Conservation (phyloP, 2,329 filamentous ascomycete species). For the Xylaria sp. region DNA sequence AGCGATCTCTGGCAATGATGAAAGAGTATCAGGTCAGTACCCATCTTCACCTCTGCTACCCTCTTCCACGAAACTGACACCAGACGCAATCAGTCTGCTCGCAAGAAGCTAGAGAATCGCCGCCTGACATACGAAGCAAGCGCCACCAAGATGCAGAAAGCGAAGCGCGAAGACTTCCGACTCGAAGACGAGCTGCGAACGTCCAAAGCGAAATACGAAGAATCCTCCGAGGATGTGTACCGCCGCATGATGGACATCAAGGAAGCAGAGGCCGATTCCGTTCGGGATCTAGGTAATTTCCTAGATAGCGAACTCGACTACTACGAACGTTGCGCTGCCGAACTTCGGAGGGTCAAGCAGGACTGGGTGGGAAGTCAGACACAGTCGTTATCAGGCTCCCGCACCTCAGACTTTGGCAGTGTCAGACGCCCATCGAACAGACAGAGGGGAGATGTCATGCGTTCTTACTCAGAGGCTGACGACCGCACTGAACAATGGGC, state of each 20-base stretch:
- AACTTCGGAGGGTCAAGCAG: slow-evolving; percentile 65
- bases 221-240: slow-evolving; percentile 88
- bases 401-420: slow-evolving; percentile 36
- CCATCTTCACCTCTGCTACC: no score
- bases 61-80: slow-evolving; percentile 19
- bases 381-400: slow-evolving; percentile 24
- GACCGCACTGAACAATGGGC: slow-evolving; percentile 43
- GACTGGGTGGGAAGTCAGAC: slow-evolving; percentile 48
- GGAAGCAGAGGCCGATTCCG: slow-evolving; percentile 83
- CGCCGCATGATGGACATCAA: slow-evolving; percentile 96
- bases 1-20: slow-evolving; percentile 90
- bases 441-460: slow-evolving; percentile 56
- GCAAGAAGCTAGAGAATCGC: slow-evolving; percentile 92
- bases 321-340: slow-evolving; percentile 87
- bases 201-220: slow-evolving; percentile 95
- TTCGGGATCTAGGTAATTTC: slow-evolving; percentile 79
- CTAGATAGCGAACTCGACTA: slow-evolving; percentile 89
- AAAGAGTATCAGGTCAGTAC: slow-evolving; percentile 90
- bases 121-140: slow-evolving; percentile 91
- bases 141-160: slow-evolving; percentile 87
- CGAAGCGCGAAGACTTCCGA: slow-evolving; percentile 90
- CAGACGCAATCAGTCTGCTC: slow-evolving; percentile 58
- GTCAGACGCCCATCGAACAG: slow-evolving; percentile 40
- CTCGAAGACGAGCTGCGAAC: slow-evolving; percentile 90
- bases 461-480: slow-evolving; percentile 50